Evolutionary conservation across 768 basidiomycete species (phyloP).

Genomic region (Mycena rosella): DNA sequence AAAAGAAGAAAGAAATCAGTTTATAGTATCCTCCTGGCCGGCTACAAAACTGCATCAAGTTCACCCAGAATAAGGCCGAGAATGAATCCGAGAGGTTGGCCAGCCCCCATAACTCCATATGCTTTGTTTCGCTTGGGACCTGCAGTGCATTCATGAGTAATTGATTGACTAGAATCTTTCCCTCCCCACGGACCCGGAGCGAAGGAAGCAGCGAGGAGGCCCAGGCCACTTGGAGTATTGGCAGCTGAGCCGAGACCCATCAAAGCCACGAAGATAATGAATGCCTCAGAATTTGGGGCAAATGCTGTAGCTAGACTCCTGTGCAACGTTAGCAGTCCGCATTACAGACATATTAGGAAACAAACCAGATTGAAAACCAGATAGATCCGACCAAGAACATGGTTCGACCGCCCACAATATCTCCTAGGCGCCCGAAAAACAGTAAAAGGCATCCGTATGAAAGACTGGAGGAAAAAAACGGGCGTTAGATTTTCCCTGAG

Average conservation of each 20-base stretch:
- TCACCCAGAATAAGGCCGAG: slow-evolving; percentile 48
- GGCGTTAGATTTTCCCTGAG: no score
- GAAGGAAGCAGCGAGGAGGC: slow-evolving; percentile 45
- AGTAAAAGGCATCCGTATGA: slow-evolving; percentile 42
- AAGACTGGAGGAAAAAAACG: slow-evolving; percentile 26
- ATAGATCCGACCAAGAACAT: slow-evolving; percentile 48
- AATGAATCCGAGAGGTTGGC: slow-evolving; percentile 50
- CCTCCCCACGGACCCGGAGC: slow-evolving; percentile 32
- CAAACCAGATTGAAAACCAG: slow-evolving; percentile 48
- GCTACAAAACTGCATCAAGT: no score
- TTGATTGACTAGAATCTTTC: background rate
- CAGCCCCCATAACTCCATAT: slow-evolving; percentile 50
- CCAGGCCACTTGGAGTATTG: slow-evolving; percentile 47
- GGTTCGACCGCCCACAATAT: slow-evolving; percentile 40
- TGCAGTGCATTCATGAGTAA: background rate
- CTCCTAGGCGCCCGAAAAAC: slow-evolving; percentile 43
- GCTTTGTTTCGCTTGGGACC: slow-evolving; percentile 47
- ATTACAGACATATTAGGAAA: background rate
- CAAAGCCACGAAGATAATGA: slow-evolving; percentile 49
- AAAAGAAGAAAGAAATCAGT: background rate
- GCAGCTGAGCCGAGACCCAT: slow-evolving; percentile 51
- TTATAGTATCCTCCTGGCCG: background rate
- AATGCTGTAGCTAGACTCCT: slow-evolving; percentile 49
- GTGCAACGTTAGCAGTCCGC: background rate
- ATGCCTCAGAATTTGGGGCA: slow-evolving; percentile 41